Conservation (phyloP, 495 filamentous ascomycete genomes). For the Annulohypoxylon nitens region DNA sequence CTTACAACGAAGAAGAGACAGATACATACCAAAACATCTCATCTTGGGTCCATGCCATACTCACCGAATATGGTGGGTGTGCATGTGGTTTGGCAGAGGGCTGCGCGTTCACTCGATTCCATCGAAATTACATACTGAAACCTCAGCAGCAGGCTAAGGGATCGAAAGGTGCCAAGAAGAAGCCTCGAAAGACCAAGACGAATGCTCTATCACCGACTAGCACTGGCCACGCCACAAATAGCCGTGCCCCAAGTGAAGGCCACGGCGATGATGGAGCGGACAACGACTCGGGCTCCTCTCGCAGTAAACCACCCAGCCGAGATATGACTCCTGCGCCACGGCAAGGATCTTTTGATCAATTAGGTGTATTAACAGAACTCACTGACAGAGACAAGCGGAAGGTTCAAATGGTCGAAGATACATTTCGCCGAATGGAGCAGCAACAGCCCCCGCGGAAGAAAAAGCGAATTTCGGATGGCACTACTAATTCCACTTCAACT, state of each 20-base stretch:
- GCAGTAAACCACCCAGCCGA: constrained; percentile 81
- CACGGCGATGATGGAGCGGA: constrained; percentile 67
- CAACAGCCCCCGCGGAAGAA: constrained; percentile 70
- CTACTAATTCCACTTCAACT: constrained; percentile 49
- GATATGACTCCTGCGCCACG: constrained; percentile 79
- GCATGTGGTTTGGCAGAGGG: constrained; percentile 76
- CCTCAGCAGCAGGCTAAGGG: constrained; percentile 55
- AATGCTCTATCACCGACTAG: constrained; percentile 74
- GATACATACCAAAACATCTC: constrained; percentile 61
- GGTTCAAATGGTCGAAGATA: constrained; percentile 84
- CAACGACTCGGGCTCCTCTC: constrained; percentile 77
- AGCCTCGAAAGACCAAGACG: constrained; percentile 66
- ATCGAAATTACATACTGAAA: constrained; percentile 71
- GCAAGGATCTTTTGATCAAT: constrained; percentile 64
- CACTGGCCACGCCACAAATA: constrained; percentile 77
- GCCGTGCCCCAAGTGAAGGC: constrained; percentile 82
- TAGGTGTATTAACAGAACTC: constrained; percentile 70
- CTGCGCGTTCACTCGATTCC: constrained; percentile 80
- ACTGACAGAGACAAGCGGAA: constrained; percentile 91
- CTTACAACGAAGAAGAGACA: constrained; percentile 61
- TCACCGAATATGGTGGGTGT: constrained; percentile 90
- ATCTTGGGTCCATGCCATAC: constrained; percentile 73
- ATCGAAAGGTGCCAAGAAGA: constrained; percentile 70
- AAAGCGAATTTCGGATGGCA: constrained; percentile 72
- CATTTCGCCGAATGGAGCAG: constrained; percentile 74